Evolutionary conservation across 2,329 filamentous ascomycete species (phyloP).

Genomic region (Diaporthe longicolla): DNA sequence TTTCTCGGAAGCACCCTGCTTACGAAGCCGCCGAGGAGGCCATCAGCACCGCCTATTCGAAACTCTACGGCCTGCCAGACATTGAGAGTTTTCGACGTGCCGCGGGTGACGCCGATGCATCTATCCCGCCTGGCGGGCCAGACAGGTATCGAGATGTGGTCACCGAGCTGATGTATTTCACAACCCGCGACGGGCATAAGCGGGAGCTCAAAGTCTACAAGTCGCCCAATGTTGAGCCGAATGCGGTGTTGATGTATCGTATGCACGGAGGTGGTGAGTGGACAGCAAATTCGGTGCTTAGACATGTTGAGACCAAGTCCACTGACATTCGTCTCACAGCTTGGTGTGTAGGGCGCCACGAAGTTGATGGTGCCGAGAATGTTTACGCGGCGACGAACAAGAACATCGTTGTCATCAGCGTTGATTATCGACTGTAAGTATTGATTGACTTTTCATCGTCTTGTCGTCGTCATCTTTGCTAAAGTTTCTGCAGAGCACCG

Average conservation of each 20-base stretch:
- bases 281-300: neutral
- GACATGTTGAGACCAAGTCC: too few species aligned
- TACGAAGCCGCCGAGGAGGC: constrained; percentile 12
- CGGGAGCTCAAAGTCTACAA: constrained; percentile 24
- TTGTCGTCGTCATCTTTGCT: neutral
- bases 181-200: constrained; percentile 12
- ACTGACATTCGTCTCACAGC: neutral
- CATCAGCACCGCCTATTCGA: neutral
- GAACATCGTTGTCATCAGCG: neutral
- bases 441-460: too few species aligned
- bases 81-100: constrained; percentile 2
- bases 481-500: neutral
- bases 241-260: constrained; percentile 14
- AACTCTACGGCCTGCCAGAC: neutral
- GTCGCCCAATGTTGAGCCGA: neutral
- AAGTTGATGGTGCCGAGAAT: constrained; percentile 20
- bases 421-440: neutral
- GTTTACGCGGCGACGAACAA: constrained; percentile 17
- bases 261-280: constrained; percentile 27
- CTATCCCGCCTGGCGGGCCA: constrained; percentile 1
- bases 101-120: neutral
- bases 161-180: neutral
- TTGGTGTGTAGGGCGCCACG: constrained; percentile 12
- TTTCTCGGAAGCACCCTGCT: constrained; percentile 9
- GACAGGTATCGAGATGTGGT: constrained; percentile 18